Base-by-base conservation (phyloP, 2,329 filamentous ascomycete species). In the Claviceps sorghi region DNA sequence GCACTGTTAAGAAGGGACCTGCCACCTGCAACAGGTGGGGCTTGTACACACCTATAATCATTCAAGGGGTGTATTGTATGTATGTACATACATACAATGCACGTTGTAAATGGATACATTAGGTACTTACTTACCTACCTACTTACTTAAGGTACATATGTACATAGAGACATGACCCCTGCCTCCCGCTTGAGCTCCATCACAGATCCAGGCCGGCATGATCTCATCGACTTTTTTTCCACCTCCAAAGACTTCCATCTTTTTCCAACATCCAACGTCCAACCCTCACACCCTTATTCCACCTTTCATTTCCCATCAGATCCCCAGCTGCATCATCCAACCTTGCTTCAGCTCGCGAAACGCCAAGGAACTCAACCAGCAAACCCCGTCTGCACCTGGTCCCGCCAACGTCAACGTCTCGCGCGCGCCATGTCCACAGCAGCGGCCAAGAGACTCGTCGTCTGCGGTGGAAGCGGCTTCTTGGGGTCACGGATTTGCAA, bases 381-480 rank as follows among this genome's bases (percentile, higher is more conserved):
- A 26, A 26, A 3, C 26, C 3, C 26, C 26, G 26, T 26, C 26
- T 5, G 26, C 26, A 26, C 26, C 26, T 26, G 26, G 9, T 36
- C 13, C 11, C 10, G 22, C 42, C n/a, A 26, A 15, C 22, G 3
- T 15, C 45, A 11, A 19, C 34, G 8, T 29, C 32, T 15, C 21
- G 15, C 22, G n/a, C 22, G n/a, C 52, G 19, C 65, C 68, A 79
- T 80, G 68, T 70, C 76, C 51, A 73, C 77, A 58, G 75, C 77
- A 58, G 45, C 51, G 32, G 19, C 30, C 13, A 95, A 89, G 71
- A 84, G 82, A 69, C 75, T 98, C 44, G 82, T 97, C 43, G 89
- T 98, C 52, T 94, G 87, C 59, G 93, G 93, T 59, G 91, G 91
- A 54, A 96, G 88, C 68, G 91, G 93, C 36, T 98, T 97, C 65